A percentile compares a stretch with the other conserved stretches of the same genome.
These are phyloP conservation scores for Elymus sibiricus DNA, from an alignment of 176 grass and related monocot species.

Conservation along the genomic window DNA sequence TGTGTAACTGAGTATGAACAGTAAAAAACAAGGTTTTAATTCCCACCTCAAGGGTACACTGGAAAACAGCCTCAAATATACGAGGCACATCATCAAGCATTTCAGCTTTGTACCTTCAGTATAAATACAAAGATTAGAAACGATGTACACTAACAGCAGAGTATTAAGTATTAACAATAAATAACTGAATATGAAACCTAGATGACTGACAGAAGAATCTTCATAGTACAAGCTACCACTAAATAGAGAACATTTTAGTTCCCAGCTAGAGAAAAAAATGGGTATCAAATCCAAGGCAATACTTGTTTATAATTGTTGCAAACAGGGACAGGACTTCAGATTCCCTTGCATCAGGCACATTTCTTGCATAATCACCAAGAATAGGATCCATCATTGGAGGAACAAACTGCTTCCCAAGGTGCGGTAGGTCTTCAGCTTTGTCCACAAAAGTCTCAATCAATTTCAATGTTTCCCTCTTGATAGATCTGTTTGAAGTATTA, in stretches of 20 bases:
- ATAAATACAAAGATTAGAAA: constrained; percentile 27
- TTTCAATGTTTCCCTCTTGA: constrained; percentile 97
- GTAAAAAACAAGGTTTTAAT: constrained; percentile 13
- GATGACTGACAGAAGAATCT: constrained; percentile 1
- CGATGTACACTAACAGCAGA: neutral
- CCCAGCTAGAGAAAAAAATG: constrained; percentile 14
- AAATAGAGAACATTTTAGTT: neutral
- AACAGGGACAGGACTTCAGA: constrained; percentile 97
- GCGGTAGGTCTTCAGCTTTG: constrained; percentile 97
- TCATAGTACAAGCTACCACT: neutral
- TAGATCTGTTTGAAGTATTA: constrained; percentile 62
- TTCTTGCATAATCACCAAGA: constrained; percentile 94
- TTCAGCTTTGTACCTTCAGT: constrained; percentile 72
- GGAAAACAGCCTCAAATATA: constrained; percentile 98
- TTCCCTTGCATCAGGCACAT: constrained; percentile 98
- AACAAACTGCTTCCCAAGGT: constrained; percentile 96
- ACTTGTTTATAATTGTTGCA: constrained; percentile 99
- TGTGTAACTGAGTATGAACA: neutral
- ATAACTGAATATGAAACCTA: neutral
- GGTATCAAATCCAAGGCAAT: constrained; percentile 16
- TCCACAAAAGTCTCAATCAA: constrained; percentile 99
- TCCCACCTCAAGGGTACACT: constrained; percentile 93
- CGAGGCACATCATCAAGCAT: constrained; percentile 94
- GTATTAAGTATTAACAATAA: neutral
- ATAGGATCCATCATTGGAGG: constrained; percentile 99